Base-by-base conservation (phyloP, 768 basidiomycete species). In the Nidula microcarpa region DNA sequence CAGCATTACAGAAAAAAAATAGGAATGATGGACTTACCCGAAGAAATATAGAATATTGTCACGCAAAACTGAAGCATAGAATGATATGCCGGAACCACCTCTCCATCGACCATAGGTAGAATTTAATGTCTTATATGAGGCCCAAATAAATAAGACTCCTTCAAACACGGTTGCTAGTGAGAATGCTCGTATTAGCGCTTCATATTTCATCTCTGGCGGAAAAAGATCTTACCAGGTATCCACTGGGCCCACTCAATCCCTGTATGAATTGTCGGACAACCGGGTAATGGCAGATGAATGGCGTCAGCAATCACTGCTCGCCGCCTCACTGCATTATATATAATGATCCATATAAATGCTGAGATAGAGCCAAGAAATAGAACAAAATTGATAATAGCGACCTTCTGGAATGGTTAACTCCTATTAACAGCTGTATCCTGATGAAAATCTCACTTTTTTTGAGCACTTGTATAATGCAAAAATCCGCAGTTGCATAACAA, bases 401-500 rank as follows among this genome's bases (percentile, higher is more conserved):
- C 60, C 76, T 74, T 14, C 18, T n/a, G 33, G 18, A n/a, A 30
- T 17, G 16, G 39, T 9, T 23, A 13, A 16, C 17, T 43, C 23
- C 23, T 23, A n/a, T n/a, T 4, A 39, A 45, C 8, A 45, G 18
- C 44, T 45, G 7, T 10, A 10, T 23, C 44, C 7, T 9, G 18
- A 8, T 45, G 44, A 45, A 8, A 8, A 45, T 7, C 17, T 45
- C 16, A 76, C 76, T 56, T 62, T 69, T 53, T 67, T 70, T 2
- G 74, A 77, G 45, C 72, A 70, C 18, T 64, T 58, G 51, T 65
- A 80, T 10, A 80, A 53, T 0, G 74, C 74, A 54, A 77, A 77
- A 18, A 79, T 65, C 9, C 76, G 66, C 17, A 79, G 55, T 58
- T 76, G 75, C 74, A 80, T 76, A 53, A 79, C 63, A 10, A 79